Base-by-base conservation (phyloP, 164 flowering plant genomes). In the Stephania cephalantha region DNA sequence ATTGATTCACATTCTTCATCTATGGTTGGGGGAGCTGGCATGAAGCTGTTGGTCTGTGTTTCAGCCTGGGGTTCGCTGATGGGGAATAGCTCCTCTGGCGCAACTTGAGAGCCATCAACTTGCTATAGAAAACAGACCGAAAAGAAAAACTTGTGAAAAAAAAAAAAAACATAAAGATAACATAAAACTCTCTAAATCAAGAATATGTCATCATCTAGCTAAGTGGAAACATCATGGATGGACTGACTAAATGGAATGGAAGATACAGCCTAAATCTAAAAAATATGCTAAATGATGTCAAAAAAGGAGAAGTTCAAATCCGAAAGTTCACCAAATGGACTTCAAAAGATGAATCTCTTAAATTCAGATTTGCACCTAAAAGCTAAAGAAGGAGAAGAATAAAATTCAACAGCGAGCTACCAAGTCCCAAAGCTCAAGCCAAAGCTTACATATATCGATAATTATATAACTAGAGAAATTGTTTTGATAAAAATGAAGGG, bases 1-100 rank as follows among this genome's bases (percentile, higher is more conserved):
- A 93, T 91, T 45, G 95, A 93, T 83, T 91, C 98, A 63, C 86
- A 83, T 81, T 91, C 93, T 87, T 90, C 94, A 46, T 88, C 93
- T 73, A 86, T 53, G 12, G 85, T 65, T 45, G 90, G 85, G 71
- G 86, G 78, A 72, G 81, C 71, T 69, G 86, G 84, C 77, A 86
- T 74, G 6, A 77, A 80, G 71, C 79, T 71, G 77, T 78, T 77
- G 76, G 81, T 79, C 72, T 77, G 82, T 42, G 79, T 71, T 81
- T 88, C 93, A 71, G 83, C 77, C 68, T 86, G 85, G 15, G 77
- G 77, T 71, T 81, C 84, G 76, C 77, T 79, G 66, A 68, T 73
- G n/a, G 87, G 74, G 68, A 86, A 77, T 53, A 85, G 80, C 25
- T 90, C 97, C n/a, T 78, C 82, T 42, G 92, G 75, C 73, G 63